phyloP scores from a whole-genome alignment of 176 grass and related monocot genomes.

The Eragrostis nindensis region DNA sequence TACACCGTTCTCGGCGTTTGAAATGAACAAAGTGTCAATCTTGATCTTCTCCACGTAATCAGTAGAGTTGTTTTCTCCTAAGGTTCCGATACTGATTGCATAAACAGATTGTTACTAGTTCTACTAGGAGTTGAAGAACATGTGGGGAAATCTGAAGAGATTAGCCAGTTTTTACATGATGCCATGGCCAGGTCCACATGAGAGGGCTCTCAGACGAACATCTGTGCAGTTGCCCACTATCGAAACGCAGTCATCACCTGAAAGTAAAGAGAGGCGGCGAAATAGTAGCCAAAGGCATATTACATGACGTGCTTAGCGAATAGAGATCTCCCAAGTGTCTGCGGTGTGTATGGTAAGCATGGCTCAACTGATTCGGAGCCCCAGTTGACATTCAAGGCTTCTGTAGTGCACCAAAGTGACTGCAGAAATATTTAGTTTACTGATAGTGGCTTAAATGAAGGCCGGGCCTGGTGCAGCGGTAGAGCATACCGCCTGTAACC shows the following conservation, averaged over 20 bases:
- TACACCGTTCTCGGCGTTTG: slow-evolving; percentile 60
- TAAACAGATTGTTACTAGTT: background rate
- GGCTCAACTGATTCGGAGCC: too few species aligned
- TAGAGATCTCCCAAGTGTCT: background rate
- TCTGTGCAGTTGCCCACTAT: slow-evolving; percentile 69
- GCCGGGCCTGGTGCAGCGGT: too few species aligned
- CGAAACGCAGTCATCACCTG: slow-evolving; percentile 86
- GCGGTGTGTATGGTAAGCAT: background rate
- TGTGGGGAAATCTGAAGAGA: background rate
- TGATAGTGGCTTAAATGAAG: too few species aligned
- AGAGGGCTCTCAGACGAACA: slow-evolving; percentile 53
- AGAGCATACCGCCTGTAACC: too few species aligned
- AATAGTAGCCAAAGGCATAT: background rate
- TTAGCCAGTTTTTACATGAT: slow-evolving; percentile 59
- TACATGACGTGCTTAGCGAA: too few species aligned
- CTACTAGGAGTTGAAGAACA: background rate
- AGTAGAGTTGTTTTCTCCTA: slow-evolving; percentile 48
- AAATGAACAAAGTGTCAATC: slow-evolving; percentile 62
- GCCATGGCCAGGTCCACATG: slow-evolving; percentile 81
- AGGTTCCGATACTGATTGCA: slow-evolving; percentile 60
- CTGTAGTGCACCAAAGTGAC: background rate
- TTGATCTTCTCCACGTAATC: slow-evolving; percentile 62
- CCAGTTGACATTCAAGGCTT: too few species aligned
- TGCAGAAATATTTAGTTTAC: background rate
- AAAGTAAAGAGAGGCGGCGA: background rate